Evolutionary conservation across 1,284 basidiomycete genomes (phyloP).

Genomic region (Naganishia sp.): DNA sequence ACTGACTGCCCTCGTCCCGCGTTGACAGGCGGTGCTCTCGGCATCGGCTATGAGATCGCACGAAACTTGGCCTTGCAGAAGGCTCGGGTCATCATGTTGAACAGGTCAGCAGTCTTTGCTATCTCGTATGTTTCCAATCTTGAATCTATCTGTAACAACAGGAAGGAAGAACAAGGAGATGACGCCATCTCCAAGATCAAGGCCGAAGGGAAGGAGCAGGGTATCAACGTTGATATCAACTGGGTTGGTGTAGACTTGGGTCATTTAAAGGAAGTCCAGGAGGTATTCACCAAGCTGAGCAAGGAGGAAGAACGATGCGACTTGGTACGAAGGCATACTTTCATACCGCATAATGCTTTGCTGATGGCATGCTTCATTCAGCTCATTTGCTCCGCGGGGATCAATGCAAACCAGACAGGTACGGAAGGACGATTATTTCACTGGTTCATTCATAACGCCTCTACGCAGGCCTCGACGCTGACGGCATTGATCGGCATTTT

Average conservation of each 20-base stretch:
- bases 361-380: not conserved
- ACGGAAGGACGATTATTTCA: constrained; percentile 37
- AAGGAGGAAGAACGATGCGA: constrained; percentile 54
- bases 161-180: constrained; percentile 54
- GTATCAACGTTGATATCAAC: constrained; percentile 46
- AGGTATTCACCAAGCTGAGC: constrained; percentile 51
- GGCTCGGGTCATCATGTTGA: too few species aligned
- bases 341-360: too few species aligned
- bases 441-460: not conserved
- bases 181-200: constrained; percentile 55
- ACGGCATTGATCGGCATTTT: constrained; percentile 25
- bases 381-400: constrained; percentile 37
- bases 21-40: too few species aligned
- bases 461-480: not conserved
- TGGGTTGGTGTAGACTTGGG: constrained; percentile 57
- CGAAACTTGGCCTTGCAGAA: too few species aligned
- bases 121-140: too few species aligned
- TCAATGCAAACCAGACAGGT: constrained; percentile 56
- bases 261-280: constrained; percentile 51
- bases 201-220: constrained; percentile 37
- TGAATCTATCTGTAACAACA: constrained; percentile 36
- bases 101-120: too few species aligned
- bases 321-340: constrained; percentile 32
- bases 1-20: too few species aligned
- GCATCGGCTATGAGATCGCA: too few species aligned